Evolutionary conservation across 2,329 filamentous ascomycete species (phyloP), one percentile per base, ranked within the genome.

Genomic region (Coniochaeta sp.): DNA sequence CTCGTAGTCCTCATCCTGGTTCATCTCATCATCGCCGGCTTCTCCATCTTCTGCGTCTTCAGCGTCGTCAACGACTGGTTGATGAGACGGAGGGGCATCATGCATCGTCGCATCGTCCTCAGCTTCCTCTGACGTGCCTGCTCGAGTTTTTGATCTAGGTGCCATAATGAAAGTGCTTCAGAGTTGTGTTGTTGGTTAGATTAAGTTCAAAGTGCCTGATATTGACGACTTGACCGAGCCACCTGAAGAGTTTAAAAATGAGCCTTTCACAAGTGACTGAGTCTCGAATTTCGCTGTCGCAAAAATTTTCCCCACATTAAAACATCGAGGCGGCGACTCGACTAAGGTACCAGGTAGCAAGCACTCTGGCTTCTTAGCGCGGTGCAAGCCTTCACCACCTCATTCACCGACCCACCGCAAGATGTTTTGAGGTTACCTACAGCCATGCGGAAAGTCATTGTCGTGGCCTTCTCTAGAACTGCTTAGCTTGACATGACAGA

Each of bases 1-100:
- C n/a, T 72, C 74, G 9, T 74, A 70, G 40, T 68, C 70, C 26
- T 64, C 67, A n/a, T 69, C 70, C 69, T 19, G 3, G 9, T 34
- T 28, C 34, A 36, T n/a, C 33, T 70, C 70, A 3, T 69, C 67
- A 58, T 70, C 69, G 16, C 65, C 68, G 19, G 66, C 67, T 17
- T 68, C 69, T 12, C 67, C 67, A 17, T 63, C 69, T 52, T 71
- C 73, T 9, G 71, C 65, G 55, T 73, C 73, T 31, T 65, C 67
- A 38, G 63, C 67, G 17, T 44, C 56, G 3, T 40, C 38, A 31
- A 14, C 22, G 24, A 19, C 36, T 12, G 34, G 34, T 19, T 58
- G 56, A 34, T 58, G 34, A 26, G 56, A 58, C 17, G 56, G 56
- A 58, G 56, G 56, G 24, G 26, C 56, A 22, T 58, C 56, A 12